Evolutionary conservation across 345 rosid genomes (phyloP).

Genomic region (Trapa incisa): DNA sequence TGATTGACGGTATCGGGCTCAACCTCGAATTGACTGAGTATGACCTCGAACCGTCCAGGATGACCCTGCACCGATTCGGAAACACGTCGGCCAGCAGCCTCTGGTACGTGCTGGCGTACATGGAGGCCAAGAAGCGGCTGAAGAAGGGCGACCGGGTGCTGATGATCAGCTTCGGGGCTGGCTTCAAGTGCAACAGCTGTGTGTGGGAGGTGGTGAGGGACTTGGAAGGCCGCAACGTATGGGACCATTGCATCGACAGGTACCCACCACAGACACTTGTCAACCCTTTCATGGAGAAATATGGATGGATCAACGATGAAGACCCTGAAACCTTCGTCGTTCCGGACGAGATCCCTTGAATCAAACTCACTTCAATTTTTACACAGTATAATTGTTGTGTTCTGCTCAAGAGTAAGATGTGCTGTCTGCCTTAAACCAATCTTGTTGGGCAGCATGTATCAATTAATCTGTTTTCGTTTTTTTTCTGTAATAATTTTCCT

Average conservation of each 20-base stretch:
- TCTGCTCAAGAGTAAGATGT: not conserved
- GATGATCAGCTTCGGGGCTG: slow-evolving; percentile 74
- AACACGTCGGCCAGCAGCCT: slow-evolving; percentile 89
- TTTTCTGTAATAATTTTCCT: not conserved
- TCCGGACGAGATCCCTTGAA: slow-evolving; percentile 10
- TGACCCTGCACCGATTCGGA: slow-evolving; percentile 89
- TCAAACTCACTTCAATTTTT: not conserved
- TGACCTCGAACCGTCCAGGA: slow-evolving; percentile 85
- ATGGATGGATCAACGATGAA: slow-evolving; percentile 78
- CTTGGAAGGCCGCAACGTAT: slow-evolving; percentile 30
- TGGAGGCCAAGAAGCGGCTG: slow-evolving; percentile 79
- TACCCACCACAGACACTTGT: slow-evolving; percentile 59
- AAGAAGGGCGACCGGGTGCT: slow-evolving; percentile 63
- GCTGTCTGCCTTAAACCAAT: not conserved
- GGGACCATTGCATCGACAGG: slow-evolving; percentile 50
- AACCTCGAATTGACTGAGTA: slow-evolving; percentile 50
- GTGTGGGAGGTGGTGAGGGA: slow-evolving; percentile 65
- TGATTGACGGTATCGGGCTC: slow-evolving; percentile 67
- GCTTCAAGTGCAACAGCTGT: slow-evolving; percentile 77
- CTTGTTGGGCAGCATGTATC: not conserved
- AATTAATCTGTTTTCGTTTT: not conserved
- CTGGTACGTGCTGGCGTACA: slow-evolving; percentile 85
- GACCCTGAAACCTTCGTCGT: slow-evolving; percentile 51
- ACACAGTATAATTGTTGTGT: too few relatives aligned
- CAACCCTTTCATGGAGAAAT: slow-evolving; percentile 78